These are phyloP conservation scores for Salix dunnii DNA, from an alignment of 345 rosid species.

Conservation along the genomic window DNA sequence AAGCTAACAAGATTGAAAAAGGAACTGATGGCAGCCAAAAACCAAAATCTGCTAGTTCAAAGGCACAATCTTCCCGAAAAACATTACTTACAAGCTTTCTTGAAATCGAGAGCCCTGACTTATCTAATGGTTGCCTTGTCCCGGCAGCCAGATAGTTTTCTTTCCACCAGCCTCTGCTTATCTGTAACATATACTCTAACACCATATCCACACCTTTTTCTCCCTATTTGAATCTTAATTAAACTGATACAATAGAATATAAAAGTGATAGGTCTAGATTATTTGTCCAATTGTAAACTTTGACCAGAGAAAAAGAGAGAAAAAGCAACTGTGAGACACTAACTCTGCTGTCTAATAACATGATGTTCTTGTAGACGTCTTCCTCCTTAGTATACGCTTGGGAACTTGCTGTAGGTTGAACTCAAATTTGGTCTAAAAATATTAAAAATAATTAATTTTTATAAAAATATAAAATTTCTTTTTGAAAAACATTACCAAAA, in stretches of 20 bases:
- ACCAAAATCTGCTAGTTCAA: constrained; percentile 41
- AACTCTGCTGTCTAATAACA: neutral
- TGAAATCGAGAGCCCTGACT: constrained; percentile 78
- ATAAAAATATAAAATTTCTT: no score
- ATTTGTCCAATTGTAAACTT: neutral
- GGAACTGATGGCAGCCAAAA: constrained; percentile 41
- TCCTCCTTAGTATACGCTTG: no score
- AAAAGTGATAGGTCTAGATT: no score
- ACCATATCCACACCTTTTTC: neutral
- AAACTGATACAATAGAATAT: neutral
- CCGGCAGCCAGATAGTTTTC: constrained; percentile 70
- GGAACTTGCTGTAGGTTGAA: no score
- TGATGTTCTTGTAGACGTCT: no score
- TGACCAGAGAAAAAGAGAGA: neutral
- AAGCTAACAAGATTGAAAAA: constrained; percentile 75
- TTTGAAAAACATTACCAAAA: no score
- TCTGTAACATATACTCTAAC: constrained; percentile 1
- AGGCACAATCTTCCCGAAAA: constrained; percentile 71
- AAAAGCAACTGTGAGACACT: neutral
- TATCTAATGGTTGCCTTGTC: constrained; percentile 57
- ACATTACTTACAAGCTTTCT: constrained; percentile 88
- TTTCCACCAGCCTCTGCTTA: neutral
- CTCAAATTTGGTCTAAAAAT: no score
- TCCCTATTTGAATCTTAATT: neutral
- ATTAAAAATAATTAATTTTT: no score